Conservation (phyloP, 2,329 filamentous ascomycete genomes). For the Teratosphaeria pseudoeucalypti region DNA sequence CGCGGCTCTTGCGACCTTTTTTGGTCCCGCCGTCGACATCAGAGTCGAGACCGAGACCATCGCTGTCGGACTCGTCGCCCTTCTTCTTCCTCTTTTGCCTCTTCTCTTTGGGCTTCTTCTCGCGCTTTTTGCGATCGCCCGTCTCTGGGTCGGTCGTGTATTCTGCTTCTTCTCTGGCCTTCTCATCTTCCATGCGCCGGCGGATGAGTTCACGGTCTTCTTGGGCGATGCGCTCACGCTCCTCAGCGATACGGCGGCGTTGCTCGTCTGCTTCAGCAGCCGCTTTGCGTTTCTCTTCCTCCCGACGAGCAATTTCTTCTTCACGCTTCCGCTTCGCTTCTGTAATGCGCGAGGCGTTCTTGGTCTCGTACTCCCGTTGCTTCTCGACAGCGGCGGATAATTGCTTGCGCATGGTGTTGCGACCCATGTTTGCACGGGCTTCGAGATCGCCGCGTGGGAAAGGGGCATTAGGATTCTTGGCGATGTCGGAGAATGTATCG, state of each 20-base stretch:
- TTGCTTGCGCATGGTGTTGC: conserved; percentile 88
- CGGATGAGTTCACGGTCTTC: conserved; percentile 62
- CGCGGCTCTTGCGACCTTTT: conserved; percentile 19
- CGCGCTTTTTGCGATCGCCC: conserved; percentile 69
- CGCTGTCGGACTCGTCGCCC: conserved; percentile 36
- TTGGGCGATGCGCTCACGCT: conserved; percentile 70
- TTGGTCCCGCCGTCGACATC: conserved; percentile 36
- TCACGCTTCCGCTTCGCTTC: conserved; percentile 72
- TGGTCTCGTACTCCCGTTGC: conserved; percentile 85
- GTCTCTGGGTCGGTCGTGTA: conserved; percentile 73
- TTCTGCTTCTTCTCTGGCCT: conserved; percentile 55
- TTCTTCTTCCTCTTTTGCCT: conserved; percentile 50
- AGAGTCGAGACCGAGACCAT: conserved; percentile 29
- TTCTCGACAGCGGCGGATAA: conserved; percentile 73
- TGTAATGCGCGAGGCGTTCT: conserved; percentile 78
- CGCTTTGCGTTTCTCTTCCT: conserved; percentile 61
- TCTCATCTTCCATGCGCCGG: conserved; percentile 60
- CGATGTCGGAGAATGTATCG: conserved; percentile 51
- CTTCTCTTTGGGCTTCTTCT: conserved; percentile 48
- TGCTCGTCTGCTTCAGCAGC: conserved; percentile 62
- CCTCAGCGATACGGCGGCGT: conserved; percentile 73
- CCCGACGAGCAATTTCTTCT: conserved; percentile 64
- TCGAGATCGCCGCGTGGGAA: conserved; percentile 88
- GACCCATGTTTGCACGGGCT: conserved; percentile 92
- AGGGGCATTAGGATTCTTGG: conserved; percentile 57